Evolutionary conservation across 2,329 filamentous ascomycete genomes (phyloP), one percentile per base, ranked within the genome.

Genomic region (Sordariomycetes sp.): DNA sequence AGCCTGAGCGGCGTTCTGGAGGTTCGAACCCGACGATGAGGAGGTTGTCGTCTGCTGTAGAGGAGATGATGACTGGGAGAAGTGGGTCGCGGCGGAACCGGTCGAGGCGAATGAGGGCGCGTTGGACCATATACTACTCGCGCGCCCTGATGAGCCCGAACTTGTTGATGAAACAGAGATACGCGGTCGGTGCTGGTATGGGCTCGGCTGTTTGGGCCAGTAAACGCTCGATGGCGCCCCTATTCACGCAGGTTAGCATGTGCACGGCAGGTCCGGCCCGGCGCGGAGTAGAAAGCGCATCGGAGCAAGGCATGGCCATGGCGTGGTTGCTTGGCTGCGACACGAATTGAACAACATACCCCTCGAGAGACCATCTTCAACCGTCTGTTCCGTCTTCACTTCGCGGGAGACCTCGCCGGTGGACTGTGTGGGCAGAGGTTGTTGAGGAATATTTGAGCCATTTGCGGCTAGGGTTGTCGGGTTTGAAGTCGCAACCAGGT

Each of bases 161-260:
- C 74, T 77, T 8, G 74, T 75, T 2, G 76, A 77, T 0, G 76
- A 78, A 36, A 75, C 69, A n/a, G 73, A 75, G 57, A 75, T 74
- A 54, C 73, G 68, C 36, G 73, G 70, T 36, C 72, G 71, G 62
- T 65, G 64, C 42, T 62, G 60, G 58, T 35, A 57, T 28, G 34
- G 36, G 8, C 24, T 28, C 28, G 28, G 28, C 8, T 50, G 56
- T 17, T 56, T 56, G 28, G 25, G n/a, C 55, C 55, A 56, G n/a
- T 52, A 52, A 10, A 56, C 20, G 32, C 10, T 36, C 32, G 36
- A 48, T 52, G 55, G 45, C 13, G 45, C 55, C 28, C 28, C n/a
- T 50, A 25, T 32, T 32, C 28, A 8, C 28, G 25, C 3, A 34
- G 25, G 34, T 45, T 20, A 54, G 28, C 34, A 24, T 5, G 22